These are phyloP conservation scores for Styphnolobium japonicum DNA, from an alignment of 306 rosid species.

Conservation along the genomic window DNA sequence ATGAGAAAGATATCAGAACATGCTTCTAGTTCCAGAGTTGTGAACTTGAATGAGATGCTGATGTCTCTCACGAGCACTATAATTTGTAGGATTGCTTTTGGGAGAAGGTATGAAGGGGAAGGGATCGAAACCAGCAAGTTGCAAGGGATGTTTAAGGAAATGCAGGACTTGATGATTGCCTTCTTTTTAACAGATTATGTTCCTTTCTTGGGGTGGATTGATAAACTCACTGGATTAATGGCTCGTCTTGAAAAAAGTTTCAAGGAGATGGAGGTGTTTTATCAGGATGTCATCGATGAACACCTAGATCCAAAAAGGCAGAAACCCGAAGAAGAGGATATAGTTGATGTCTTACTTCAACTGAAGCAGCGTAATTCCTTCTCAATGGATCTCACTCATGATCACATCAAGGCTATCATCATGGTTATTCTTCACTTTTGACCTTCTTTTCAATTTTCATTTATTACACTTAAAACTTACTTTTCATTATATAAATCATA, in stretches of 20 bases:
- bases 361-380: background rate
- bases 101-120: conserved; percentile 15
- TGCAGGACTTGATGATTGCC: background rate
- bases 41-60: background rate
- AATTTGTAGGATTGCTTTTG: conserved; percentile 9
- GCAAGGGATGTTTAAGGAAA: background rate
- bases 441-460: no score
- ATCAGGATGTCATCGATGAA: background rate
- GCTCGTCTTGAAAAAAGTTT: background rate
- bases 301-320: background rate
- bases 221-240: background rate
- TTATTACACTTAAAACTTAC: no score
- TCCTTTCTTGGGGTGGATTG: background rate
- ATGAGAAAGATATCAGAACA: background rate
- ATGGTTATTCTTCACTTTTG: background rate
- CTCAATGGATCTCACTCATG: background rate
- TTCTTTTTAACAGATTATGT: conserved; percentile 14
- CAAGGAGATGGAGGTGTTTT: background rate
- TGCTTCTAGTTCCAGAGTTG: background rate
- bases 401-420: no score
- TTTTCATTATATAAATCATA: no score
- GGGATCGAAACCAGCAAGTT: conserved; percentile 7
- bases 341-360: background rate
- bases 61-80: background rate
- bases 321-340: background rate